These are phyloP conservation scores for Zygotorulaspora florentina DNA, from an alignment of 805 yeast species.

Conservation along the genomic window DNA sequence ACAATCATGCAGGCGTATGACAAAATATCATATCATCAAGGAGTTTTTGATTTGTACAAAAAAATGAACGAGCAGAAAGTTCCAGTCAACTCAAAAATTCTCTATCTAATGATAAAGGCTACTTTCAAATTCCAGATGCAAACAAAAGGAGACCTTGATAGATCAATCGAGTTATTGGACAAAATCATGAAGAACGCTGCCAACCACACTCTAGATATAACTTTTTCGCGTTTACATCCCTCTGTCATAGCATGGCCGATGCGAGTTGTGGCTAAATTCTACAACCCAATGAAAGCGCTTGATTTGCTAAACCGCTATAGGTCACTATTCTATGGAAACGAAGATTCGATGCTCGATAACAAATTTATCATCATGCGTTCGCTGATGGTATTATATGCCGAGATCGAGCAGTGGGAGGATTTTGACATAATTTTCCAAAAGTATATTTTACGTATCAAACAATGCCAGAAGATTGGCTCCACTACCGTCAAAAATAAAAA, in stretches of 20 bases:
- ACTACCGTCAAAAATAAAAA: slow-evolving; percentile 22
- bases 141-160: slow-evolving; percentile 26
- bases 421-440: slow-evolving; percentile 24
- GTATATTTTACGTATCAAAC: slow-evolving; percentile 18
- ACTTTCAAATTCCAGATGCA: slow-evolving; percentile 30
- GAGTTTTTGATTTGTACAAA: slow-evolving; percentile 27
- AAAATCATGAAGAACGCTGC: slow-evolving; percentile 30
- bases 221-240: slow-evolving; percentile 31
- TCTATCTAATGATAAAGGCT: slow-evolving; percentile 31
- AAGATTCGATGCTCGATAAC: slow-evolving; percentile 23
- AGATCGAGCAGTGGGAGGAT: slow-evolving; percentile 34
- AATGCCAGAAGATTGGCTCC: slow-evolving; percentile 20
- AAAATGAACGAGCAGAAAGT: slow-evolving; percentile 25
- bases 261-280: slow-evolving; percentile 28
- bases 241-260: slow-evolving; percentile 37
- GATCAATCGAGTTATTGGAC: slow-evolving; percentile 32
- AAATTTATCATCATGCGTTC: slow-evolving; percentile 33
- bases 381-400: slow-evolving; percentile 29
- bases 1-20: slow-evolving; percentile 33
- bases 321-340: slow-evolving; percentile 26
- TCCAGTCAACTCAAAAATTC: slow-evolving; percentile 26
- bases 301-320: slow-evolving; percentile 33
- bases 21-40: slow-evolving; percentile 24
- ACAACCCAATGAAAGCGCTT: slow-evolving; percentile 33
- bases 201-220: slow-evolving; percentile 18